A percentile compares a stretch with the other conserved stretches of the same genome.
Evolutionary conservation across 768 basidiomycete species (phyloP).

Genomic region (Boletus huronensis): DNA sequence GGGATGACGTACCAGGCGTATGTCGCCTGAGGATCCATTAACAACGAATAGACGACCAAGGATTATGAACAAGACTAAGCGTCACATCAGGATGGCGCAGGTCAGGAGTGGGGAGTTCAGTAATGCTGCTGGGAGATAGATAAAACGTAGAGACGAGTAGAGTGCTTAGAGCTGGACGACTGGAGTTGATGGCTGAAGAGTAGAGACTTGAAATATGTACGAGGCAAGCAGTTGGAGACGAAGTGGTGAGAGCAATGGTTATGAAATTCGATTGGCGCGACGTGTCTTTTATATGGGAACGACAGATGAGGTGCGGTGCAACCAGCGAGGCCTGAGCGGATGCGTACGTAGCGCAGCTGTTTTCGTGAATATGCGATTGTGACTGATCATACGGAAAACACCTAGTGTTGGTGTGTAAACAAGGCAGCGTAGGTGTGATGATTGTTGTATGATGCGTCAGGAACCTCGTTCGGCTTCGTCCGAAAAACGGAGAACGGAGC

Average conservation of each 20-base stretch:
- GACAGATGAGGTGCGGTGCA: not conserved
- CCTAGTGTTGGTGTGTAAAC: not conserved
- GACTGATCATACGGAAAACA: not conserved
- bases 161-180: not conserved
- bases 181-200: not conserved
- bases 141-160: not conserved
- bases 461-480: not conserved
- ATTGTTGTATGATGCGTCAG: not conserved
- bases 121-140: not conserved
- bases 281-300: not conserved
- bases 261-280: not conserved
- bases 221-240: not conserved
- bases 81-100: not conserved
- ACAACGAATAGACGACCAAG: not conserved
- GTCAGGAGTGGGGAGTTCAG: not conserved
- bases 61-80: not conserved
- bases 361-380: not conserved
- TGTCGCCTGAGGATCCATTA: not conserved
- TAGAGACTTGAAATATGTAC: slow-evolving; percentile 4
- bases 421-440: not conserved
- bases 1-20: slow-evolving; percentile 8
- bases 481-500: not conserved
- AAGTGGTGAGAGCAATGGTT: not conserved
- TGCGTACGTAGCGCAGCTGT: not conserved
- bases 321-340: not conserved